These are phyloP conservation scores for Diutina pseudorugosa DNA, from an alignment of 1,139 yeast genomes.

Conservation along the genomic window DNA sequence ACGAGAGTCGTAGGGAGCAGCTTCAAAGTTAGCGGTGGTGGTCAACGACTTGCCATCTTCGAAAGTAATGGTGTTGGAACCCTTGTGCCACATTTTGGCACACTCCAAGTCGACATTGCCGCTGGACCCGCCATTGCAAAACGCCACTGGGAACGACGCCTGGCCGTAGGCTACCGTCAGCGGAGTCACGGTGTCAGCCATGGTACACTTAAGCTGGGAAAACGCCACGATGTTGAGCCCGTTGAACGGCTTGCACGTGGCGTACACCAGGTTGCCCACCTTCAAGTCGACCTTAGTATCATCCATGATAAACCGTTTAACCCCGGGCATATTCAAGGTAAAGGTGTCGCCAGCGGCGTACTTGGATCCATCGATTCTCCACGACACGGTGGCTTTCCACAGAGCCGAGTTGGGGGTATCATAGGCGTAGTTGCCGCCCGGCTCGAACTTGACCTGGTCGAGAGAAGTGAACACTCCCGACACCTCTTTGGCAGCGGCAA, in stretches of 20 bases:
- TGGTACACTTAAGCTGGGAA: neutral
- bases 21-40: neutral
- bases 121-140: neutral
- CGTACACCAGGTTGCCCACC: slow-evolving; percentile 13
- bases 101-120: neutral
- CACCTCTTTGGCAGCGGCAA: neutral
- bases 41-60: neutral
- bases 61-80: neutral
- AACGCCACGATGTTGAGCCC: neutral
- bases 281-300: slow-evolving; percentile 10
- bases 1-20: slow-evolving; percentile 9
- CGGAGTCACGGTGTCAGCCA: neutral
- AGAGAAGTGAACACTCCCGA: neutral
- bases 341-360: slow-evolving; percentile 15
- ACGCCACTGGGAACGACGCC: neutral
- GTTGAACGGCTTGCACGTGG: slow-evolving; percentile 13
- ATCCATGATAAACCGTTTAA: slow-evolving; percentile 13
- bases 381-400: slow-evolving; percentile 16
- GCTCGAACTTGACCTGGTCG: neutral
- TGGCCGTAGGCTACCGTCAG: neutral
- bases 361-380: slow-evolving; percentile 14
- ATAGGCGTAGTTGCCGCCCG: neutral
- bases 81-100: neutral
- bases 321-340: slow-evolving; percentile 19
- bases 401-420: neutral